Conservation (phyloP, 768 basidiomycete species). For the Chalciporus piperatus region DNA sequence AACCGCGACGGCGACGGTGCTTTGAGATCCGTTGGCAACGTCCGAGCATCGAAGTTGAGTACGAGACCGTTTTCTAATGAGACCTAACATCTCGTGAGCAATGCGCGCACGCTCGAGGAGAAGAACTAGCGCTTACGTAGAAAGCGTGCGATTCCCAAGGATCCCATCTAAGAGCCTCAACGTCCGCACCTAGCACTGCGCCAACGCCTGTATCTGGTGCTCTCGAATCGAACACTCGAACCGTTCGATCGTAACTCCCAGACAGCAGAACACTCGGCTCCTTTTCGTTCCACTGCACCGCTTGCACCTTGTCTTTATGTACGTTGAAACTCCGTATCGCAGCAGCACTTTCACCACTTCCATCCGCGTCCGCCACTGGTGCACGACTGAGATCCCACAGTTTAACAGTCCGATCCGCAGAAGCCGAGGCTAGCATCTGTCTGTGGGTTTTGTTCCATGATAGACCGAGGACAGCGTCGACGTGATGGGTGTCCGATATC, state of each 20-base stretch:
- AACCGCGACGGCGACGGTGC: slow-evolving; percentile 70
- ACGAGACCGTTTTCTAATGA: slow-evolving; percentile 94
- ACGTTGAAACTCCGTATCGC: slow-evolving; percentile 85
- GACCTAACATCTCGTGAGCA: slow-evolving; percentile 50
- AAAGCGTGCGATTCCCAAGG: slow-evolving; percentile 88
- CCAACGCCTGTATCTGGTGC: slow-evolving; percentile 80
- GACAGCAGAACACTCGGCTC: slow-evolving; percentile 90
- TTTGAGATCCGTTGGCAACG: slow-evolving; percentile 67
- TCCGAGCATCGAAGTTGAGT: slow-evolving; percentile 87
- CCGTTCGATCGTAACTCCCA: slow-evolving; percentile 92
- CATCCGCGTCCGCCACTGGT: slow-evolving; percentile 47
- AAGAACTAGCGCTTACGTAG: slow-evolving; percentile 55
- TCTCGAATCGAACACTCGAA: slow-evolving; percentile 91
- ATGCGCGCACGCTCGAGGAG: neutral
- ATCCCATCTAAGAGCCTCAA: slow-evolving; percentile 94
- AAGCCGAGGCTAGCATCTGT: slow-evolving; percentile 88
- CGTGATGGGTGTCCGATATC: slow-evolving; percentile 69
- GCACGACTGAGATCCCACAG: slow-evolving; percentile 90
- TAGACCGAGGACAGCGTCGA: slow-evolving; percentile 89
- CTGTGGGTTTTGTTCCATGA: slow-evolving; percentile 91
- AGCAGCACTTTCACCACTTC: slow-evolving; percentile 36
- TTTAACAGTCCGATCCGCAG: slow-evolving; percentile 94
- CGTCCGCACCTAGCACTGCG: slow-evolving; percentile 85
- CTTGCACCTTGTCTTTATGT: slow-evolving; percentile 93
- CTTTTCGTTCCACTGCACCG: slow-evolving; percentile 90